A percentile compares a stretch with the other conserved stretches of the same genome.
These are phyloP conservation scores for Abelmoschus esculentus DNA, from an alignment of 345 rosid genomes.

Conservation along the genomic window DNA sequence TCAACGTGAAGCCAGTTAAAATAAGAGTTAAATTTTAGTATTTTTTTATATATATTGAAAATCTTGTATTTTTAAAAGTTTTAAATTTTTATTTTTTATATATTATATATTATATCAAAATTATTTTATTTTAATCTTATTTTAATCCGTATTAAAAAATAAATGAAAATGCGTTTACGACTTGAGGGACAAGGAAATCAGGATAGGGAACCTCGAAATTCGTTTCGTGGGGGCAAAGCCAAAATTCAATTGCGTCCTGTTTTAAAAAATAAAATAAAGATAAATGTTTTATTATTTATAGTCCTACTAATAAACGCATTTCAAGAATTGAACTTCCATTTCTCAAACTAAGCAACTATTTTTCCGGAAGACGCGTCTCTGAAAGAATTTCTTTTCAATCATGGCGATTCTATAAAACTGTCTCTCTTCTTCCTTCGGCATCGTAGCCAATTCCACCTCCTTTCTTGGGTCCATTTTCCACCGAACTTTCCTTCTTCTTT, in stretches of 20 bases:
- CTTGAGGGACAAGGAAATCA: not conserved
- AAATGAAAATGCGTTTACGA: not conserved
- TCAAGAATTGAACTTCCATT: not conserved
- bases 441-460: not conserved
- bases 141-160: no score
- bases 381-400: not conserved
- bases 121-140: no score
- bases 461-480: not conserved
- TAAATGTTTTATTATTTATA: not conserved
- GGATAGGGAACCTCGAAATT: not conserved
- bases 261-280: no score
- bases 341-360: not conserved
- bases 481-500: not conserved
- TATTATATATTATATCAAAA: no score
- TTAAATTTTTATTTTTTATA: no score
- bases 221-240: not conserved
- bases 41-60: no score
- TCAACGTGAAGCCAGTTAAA: no score
- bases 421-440: not conserved
- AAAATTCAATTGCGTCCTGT: not conserved
- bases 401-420: constrained; percentile 3
- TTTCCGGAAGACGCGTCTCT: not conserved
- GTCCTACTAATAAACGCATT: not conserved
- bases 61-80: no score
- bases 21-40: no score